Evolutionary conservation across 2,329 filamentous ascomycete genomes (phyloP), one percentile per base, ranked within the genome.

Genomic region (Gaeumannomyces sp.): DNA sequence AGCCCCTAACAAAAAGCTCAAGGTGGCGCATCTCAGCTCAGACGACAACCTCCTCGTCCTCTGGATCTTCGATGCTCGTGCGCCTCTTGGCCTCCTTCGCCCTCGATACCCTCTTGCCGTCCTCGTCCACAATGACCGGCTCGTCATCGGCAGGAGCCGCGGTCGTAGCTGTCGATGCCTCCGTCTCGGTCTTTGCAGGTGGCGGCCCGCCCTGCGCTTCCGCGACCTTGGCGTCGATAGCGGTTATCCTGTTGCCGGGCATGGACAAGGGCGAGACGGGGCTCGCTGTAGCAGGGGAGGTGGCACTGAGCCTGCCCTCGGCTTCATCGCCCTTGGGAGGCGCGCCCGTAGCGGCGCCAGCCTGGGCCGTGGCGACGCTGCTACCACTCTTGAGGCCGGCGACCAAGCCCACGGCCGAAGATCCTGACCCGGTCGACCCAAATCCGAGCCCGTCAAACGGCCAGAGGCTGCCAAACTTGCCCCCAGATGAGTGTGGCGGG

Each of bases 21-120:
- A 53, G 45, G n/a, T 3, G 7, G 7, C 22, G 8, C 22, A 25
- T 25, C 45, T n/a, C 19, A 10, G 38, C 45, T 53, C 33, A 65
- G 28, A 70, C 70, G 31, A 79, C 72, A 38, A 81, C 80, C 61
- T 79, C 76, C 66, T 81, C 80, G 16, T 83, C 82, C 65, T 86
- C 84, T 8, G 83, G 81, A 64, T 86, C 84, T 72, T 87, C 84
- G 62, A 87, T 84, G 72, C 83, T 86, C 50, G 82, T 86, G 68
- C 84, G 75, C 64, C 80, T 76, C 69, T 78, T 78, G 2, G 84
- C 84, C 71, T 85, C 83, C 7, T 83, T 77, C 0, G 82, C 81
- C 8, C 76, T 72, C 67, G 76, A 75, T 22, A 82, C 77, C 67
- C 73, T 77, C 66, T 77, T 74, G 56, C 77, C 77, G 63, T 81